Percentiles rank a stretch among this genome's conserved stretches.
These are phyloP conservation scores for Spinellus fusiger DNA, from an alignment of 192 early-diverging fungal genomes.

Conservation along the genomic window DNA sequence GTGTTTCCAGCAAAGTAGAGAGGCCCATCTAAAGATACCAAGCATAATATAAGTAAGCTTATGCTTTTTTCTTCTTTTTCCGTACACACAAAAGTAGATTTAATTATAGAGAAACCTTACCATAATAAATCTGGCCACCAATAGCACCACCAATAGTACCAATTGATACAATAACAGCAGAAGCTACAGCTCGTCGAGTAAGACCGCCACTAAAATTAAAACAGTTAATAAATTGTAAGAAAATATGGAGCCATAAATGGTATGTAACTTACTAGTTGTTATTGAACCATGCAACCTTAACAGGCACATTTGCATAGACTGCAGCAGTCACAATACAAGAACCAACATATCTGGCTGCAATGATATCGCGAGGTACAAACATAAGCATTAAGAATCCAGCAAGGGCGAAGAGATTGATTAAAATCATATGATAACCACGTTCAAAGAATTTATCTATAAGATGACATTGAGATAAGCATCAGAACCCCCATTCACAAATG, in stretches of 20 bases:
- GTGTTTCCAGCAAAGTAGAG: constrained; percentile 2
- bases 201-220: constrained; percentile 11
- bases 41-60: neutral
- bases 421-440: constrained; percentile 17
- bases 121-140: constrained; percentile 34
- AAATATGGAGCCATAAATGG: too few species aligned
- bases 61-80: neutral
- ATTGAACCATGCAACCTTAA: constrained; percentile 27
- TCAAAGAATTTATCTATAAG: constrained; percentile 11
- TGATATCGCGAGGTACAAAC: constrained; percentile 4
- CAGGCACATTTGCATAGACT: constrained; percentile 22
- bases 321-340: constrained; percentile 17
- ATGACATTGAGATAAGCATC: neutral
- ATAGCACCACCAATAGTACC: constrained; percentile 33
- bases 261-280: constrained; percentile 28
- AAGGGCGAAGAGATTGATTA: constrained; percentile 7
- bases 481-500: too few species aligned
- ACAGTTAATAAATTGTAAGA: neutral
- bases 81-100: neutral
- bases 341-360: constrained; percentile 9
- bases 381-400: constrained; percentile 19
- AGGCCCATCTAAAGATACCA: neutral
- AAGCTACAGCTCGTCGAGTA: constrained; percentile 23
- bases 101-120: neutral
- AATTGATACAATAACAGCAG: constrained; percentile 25